Conservation (phyloP, 192 early-diverging fungal genomes). For the Coemansia sp. region DNA sequence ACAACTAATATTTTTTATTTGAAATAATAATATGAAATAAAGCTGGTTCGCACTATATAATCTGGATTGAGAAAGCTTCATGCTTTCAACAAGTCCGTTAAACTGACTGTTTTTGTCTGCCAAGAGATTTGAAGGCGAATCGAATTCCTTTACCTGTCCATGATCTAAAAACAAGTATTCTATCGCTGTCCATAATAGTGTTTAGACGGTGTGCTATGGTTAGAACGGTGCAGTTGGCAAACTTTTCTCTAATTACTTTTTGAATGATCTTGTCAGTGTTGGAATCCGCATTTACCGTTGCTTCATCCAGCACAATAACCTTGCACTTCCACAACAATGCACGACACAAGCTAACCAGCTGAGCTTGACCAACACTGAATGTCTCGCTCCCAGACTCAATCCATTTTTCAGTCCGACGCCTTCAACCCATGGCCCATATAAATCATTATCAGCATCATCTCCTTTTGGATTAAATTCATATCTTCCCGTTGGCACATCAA, state of each 20-base stretch:
- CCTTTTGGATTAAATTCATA: neutral
- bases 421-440: neutral
- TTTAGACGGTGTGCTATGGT: too few relatives aligned
- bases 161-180: too few relatives aligned
- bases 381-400: neutral
- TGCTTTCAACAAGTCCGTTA: too few relatives aligned
- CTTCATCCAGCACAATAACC: slow-evolving; percentile 2
- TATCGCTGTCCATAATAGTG: too few relatives aligned
- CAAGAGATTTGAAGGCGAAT: too few relatives aligned
- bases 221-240: too few relatives aligned
- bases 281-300: neutral
- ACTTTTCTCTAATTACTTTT: neutral
- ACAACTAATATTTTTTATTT: too few relatives aligned
- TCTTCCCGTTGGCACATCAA: neutral
- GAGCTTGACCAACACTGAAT: neutral
- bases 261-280: neutral
- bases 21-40: too few relatives aligned
- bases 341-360: neutral
- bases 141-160: too few relatives aligned
- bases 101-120: too few relatives aligned
- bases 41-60: too few relatives aligned
- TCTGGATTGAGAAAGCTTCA: too few relatives aligned
- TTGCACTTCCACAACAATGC: neutral
- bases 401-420: neutral
- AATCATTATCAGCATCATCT: neutral